Percentiles rank a stretch among this genome's conserved stretches.
Evolutionary conservation across 306 rosid species (phyloP).

Genomic region (Vigna angularis): DNA sequence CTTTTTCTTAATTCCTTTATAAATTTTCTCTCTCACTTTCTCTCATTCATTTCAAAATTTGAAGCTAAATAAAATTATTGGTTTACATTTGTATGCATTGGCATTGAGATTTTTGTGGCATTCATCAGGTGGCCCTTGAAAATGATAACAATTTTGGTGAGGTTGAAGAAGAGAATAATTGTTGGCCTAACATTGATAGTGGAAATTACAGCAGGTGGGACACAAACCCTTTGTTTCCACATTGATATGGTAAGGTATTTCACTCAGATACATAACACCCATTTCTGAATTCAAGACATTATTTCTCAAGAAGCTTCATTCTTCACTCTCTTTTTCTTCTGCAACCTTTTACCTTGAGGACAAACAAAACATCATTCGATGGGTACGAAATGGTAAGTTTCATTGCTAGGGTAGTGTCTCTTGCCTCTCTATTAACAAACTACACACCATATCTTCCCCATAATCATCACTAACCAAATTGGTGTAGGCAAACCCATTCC

Average conservation of each 20-base stretch:
- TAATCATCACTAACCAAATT: constrained; percentile 1
- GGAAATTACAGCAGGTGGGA: constrained; percentile 33
- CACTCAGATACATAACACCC: background rate
- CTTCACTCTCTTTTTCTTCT: background rate
- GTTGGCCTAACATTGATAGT: constrained; percentile 24
- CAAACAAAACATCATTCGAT: constrained; percentile 35
- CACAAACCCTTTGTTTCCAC: constrained; percentile 41
- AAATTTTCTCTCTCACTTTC: too few species aligned
- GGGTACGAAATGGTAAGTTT: constrained; percentile 16
- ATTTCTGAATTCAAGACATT: constrained; percentile 15
- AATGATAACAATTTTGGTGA: constrained; percentile 1
- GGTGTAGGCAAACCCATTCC: background rate
- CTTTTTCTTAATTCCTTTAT: too few species aligned
- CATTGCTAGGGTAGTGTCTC: background rate
- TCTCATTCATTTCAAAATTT: background rate
- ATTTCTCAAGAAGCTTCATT: constrained; percentile 5
- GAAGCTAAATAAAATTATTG: constrained; percentile 23
- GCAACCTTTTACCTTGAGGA: background rate
- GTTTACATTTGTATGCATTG: constrained; percentile 23
- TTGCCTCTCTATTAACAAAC: background rate
- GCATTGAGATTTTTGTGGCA: constrained; percentile 10
- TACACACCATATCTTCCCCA: background rate
- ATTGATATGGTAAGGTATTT: background rate
- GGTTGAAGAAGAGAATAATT: constrained; percentile 31
- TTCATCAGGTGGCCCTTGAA: constrained; percentile 36